A percentile compares a stretch with the other conserved stretches of the same genome.
Conservation (phyloP, 2,329 filamentous ascomycete genomes). For the Aaosphaeria pasadenensis region DNA sequence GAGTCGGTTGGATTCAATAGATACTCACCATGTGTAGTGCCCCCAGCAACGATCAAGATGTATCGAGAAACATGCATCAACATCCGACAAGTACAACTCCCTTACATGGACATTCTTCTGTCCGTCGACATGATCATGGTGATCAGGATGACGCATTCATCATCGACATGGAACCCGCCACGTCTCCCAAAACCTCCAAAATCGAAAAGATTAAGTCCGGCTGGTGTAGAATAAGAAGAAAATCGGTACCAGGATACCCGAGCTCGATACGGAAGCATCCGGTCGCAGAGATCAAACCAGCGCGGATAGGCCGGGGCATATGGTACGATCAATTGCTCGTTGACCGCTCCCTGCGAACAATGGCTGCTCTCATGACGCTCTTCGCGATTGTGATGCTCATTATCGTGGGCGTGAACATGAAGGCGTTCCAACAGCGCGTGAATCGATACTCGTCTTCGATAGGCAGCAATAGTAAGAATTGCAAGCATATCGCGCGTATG, state of each 20-base stretch:
- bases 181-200: slow-evolving; percentile 12
- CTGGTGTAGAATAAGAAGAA: slow-evolving; percentile 14
- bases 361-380: slow-evolving; percentile 18
- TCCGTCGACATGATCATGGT: background rate
- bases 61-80: too few relatives aligned
- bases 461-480: slow-evolving; percentile 14
- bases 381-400: slow-evolving; percentile 16
- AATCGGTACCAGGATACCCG: slow-evolving; percentile 13
- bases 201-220: slow-evolving; percentile 17
- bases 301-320: slow-evolving; percentile 18
- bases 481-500: slow-evolving; percentile 13
- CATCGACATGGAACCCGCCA: slow-evolving; percentile 10
- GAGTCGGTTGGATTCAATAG: too few relatives aligned
- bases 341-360: slow-evolving; percentile 22
- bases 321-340: slow-evolving; percentile 29
- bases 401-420: slow-evolving; percentile 9
- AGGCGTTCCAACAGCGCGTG: slow-evolving; percentile 10
- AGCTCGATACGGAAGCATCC: slow-evolving; percentile 14
- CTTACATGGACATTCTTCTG: background rate
- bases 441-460: slow-evolving; percentile 22
- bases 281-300: slow-evolving; percentile 19
- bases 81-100: too few relatives aligned
- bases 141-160: slow-evolving; percentile 11
- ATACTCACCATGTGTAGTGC: too few relatives aligned
- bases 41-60: too few relatives aligned